Percentiles rank a stretch among this genome's conserved stretches.
phyloP scores from a whole-genome alignment of 768 basidiomycete genomes.

The Glaciozyma antarctica region DNA sequence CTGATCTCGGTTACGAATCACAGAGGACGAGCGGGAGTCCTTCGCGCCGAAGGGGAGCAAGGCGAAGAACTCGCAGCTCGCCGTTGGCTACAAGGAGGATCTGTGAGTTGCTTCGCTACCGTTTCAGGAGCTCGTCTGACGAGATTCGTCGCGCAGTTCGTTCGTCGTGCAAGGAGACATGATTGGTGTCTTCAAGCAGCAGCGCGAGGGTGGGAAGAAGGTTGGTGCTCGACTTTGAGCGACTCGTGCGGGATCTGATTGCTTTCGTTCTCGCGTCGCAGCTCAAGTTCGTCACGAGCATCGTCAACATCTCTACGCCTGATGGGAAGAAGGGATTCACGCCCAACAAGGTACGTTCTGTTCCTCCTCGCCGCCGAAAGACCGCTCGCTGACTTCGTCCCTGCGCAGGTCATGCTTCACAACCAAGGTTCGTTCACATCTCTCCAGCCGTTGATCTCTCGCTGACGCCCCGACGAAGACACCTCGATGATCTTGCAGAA shows the following conservation, averaged over 20 bases:
- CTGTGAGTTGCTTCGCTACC: constrained; percentile 69
- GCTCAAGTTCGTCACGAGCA: constrained; percentile 77
- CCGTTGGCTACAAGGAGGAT: constrained; percentile 90
- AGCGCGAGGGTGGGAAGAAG: constrained; percentile 33
- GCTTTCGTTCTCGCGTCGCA: constrained; percentile 72
- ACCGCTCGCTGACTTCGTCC: too few species aligned
- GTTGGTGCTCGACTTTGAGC: constrained; percentile 1
- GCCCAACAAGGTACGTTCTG: constrained; percentile 52
- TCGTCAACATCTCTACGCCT: constrained; percentile 67
- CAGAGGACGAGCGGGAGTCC: constrained; percentile 43
- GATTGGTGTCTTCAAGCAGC: constrained; percentile 37
- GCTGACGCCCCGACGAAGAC: constrained; percentile 46
- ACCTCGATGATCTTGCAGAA: constrained; percentile 89
- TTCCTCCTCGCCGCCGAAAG: too few species aligned
- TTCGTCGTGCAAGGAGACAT: constrained; percentile 77
- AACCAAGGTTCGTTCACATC: constrained; percentile 28
- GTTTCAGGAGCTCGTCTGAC: constrained; percentile 48
- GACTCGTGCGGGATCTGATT: constrained; percentile 47
- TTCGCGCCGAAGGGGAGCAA: constrained; percentile 39
- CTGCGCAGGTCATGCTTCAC: constrained; percentile 34
- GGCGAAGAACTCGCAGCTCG: constrained; percentile 66
- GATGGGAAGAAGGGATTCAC: constrained; percentile 70
- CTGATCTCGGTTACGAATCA: constrained; percentile 13
- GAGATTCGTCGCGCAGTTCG: constrained; percentile 40
- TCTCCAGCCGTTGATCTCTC: neutral